phyloP scores from a whole-genome alignment of 805 yeast species.

The Starmerella ratchasimensis region DNA sequence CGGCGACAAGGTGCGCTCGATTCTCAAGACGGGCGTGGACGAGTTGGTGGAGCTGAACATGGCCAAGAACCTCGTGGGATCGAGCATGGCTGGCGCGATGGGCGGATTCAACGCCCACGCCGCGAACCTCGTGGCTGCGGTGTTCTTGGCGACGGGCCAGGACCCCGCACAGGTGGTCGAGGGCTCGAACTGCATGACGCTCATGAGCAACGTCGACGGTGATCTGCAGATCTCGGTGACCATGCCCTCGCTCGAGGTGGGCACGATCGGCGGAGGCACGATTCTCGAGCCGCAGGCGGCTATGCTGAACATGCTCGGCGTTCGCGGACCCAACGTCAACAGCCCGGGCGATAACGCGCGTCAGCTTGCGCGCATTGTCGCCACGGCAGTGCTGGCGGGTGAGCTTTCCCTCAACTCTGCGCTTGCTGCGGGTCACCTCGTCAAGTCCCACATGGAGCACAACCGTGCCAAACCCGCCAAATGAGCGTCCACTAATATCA shows the following conservation, averaged over 20 bases:
- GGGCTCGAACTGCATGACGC: slow-evolving; percentile 90
- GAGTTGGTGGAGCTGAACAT: slow-evolving; percentile 83
- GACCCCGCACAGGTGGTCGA: slow-evolving; percentile 99
- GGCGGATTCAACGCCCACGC: slow-evolving; percentile 99
- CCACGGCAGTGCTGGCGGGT: slow-evolving; percentile 90
- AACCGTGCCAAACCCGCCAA: slow-evolving; percentile 48
- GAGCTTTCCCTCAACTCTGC: slow-evolving; percentile 92
- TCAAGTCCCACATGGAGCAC: slow-evolving; percentile 92
- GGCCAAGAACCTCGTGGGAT: slow-evolving; percentile 81
- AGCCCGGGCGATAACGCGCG: slow-evolving; percentile 91
- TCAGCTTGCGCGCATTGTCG: slow-evolving; percentile 82
- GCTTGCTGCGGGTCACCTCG: slow-evolving; percentile 95
- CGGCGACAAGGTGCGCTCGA: slow-evolving; percentile 59
- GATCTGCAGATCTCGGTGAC: slow-evolving; percentile 87
- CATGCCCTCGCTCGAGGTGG: slow-evolving; percentile 98
- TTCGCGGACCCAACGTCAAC: slow-evolving; percentile 88
- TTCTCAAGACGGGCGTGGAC: slow-evolving; percentile 81
- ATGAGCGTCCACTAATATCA: too few species aligned
- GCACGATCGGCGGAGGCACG: slow-evolving; percentile 99
- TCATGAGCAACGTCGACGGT: slow-evolving; percentile 74
- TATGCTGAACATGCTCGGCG: slow-evolving; percentile 87
- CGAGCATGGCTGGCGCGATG: slow-evolving; percentile 95
- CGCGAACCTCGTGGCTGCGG: slow-evolving; percentile 89
- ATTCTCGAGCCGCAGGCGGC: slow-evolving; percentile 94
- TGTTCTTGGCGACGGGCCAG: slow-evolving; percentile 90